A percentile compares a stretch with the other conserved stretches of the same genome.
Evolutionary conservation across 192 early-diverging fungal genomes (phyloP).

Genomic region (Mortierella antarctica): DNA sequence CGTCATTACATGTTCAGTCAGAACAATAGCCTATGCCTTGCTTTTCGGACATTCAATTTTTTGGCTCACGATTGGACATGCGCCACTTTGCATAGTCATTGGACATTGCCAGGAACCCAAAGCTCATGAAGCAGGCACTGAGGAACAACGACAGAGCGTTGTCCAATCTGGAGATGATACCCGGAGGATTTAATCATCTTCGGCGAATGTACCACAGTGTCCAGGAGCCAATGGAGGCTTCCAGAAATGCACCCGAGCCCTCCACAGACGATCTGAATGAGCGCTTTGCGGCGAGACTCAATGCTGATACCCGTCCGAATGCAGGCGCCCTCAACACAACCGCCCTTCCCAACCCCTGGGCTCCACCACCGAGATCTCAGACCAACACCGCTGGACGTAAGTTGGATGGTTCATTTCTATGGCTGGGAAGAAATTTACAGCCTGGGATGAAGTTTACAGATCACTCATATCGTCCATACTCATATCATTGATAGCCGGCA

Average conservation of each 20-base stretch:
- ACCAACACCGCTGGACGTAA: conserved; percentile 23
- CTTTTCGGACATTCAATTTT: background rate
- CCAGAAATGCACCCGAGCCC: conserved; percentile 47
- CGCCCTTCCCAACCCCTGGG: conserved; percentile 71
- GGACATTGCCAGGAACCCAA: conserved; percentile 66
- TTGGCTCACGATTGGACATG: background rate
- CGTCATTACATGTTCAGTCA: background rate
- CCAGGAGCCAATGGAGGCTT: conserved; percentile 68
- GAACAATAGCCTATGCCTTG: background rate
- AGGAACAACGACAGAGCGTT: conserved; percentile 73
- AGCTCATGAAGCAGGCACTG: conserved; percentile 69
- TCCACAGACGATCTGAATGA: conserved; percentile 64
- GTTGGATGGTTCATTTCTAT: background rate
- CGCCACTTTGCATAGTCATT: conserved; percentile 33
- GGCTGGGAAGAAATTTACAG: background rate
- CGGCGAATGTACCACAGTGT: conserved; percentile 66
- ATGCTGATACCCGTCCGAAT: conserved; percentile 62
- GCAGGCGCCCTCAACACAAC: conserved; percentile 61
- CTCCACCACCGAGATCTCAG: conserved; percentile 40
- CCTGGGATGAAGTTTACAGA: background rate
- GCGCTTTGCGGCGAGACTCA: conserved; percentile 63
- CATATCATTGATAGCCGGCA: background rate
- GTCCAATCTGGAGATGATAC: conserved; percentile 73
- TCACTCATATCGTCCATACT: background rate
- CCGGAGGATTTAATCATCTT: conserved; percentile 74